These are phyloP conservation scores for Leccinellum albellum DNA, from an alignment of 768 basidiomycete species.

Conservation along the genomic window DNA sequence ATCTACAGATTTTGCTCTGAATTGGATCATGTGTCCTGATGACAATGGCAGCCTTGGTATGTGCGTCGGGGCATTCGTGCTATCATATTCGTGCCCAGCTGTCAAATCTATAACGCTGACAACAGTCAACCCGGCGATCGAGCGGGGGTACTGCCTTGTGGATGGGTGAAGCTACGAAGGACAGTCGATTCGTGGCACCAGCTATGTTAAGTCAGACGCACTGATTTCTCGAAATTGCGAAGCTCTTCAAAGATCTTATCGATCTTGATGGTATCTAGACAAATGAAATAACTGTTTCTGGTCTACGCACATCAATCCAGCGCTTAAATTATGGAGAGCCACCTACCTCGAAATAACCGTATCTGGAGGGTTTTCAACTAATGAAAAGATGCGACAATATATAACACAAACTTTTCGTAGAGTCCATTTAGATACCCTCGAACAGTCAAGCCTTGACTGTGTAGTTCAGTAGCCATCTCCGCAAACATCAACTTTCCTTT, in stretches of 20 bases:
- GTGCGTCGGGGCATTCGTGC: conserved; percentile 62
- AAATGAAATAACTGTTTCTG: conserved; percentile 80
- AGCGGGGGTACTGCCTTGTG: conserved; percentile 49
- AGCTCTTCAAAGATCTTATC: conserved; percentile 66
- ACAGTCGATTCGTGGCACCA: not conserved
- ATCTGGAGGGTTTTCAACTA: conserved; percentile 38
- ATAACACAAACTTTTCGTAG: conserved; percentile 49
- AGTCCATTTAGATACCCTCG: conserved; percentile 56
- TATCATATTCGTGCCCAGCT: conserved; percentile 60
- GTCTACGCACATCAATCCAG: conserved; percentile 42
- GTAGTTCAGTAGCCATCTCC: conserved; percentile 56
- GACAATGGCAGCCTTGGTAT: conserved; percentile 65
- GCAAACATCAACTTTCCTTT: conserved; percentile 57
- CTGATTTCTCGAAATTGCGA: conserved; percentile 50
- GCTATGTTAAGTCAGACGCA: conserved; percentile 9
- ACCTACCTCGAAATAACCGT: conserved; percentile 71
- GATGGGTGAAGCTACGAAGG: conserved; percentile 16
- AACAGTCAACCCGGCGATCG: conserved; percentile 58
- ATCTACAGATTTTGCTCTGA: conserved; percentile 47
- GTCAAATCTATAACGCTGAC: conserved; percentile 73
- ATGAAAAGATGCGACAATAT: not conserved
- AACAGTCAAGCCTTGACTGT: conserved; percentile 49
- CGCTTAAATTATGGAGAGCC: not conserved
- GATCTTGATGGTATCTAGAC: conserved; percentile 61
- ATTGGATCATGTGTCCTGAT: conserved; percentile 83